A percentile compares a stretch with the other conserved stretches of the same genome.
Evolutionary conservation across 371 early-diverging fungal species (phyloP).

Genomic region (Dipsacomyces acuminosporus): DNA sequence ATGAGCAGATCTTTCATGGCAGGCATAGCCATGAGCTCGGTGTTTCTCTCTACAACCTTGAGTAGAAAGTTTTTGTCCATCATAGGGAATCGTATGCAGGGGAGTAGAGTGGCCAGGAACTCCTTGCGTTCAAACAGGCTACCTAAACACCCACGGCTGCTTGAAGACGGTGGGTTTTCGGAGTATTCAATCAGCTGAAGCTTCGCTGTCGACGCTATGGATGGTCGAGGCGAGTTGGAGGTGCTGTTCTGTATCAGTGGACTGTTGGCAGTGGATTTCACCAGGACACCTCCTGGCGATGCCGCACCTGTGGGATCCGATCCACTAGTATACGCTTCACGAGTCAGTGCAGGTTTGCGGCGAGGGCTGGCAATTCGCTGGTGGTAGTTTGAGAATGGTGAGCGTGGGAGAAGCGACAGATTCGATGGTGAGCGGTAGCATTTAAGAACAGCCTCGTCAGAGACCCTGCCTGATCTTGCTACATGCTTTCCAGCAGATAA

Average conservation of each 20-base stretch:
- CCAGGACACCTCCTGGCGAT: too few relatives aligned
- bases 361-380: slow-evolving; percentile 6
- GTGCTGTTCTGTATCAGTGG: too few relatives aligned
- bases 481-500: slow-evolving; percentile 16
- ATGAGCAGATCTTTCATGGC: slow-evolving; percentile 56
- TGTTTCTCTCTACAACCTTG: slow-evolving; percentile 51
- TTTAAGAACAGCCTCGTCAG: slow-evolving; percentile 29
- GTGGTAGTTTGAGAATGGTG: slow-evolving; percentile 16
- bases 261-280: too few relatives aligned
- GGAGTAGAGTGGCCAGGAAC: slow-evolving; percentile 46
- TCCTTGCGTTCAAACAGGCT: slow-evolving; percentile 32
- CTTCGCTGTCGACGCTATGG: slow-evolving; percentile 1
- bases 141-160: slow-evolving; percentile 2
- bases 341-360: slow-evolving; percentile 35
- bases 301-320: not conserved
- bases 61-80: slow-evolving; percentile 52
- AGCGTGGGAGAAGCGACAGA: slow-evolving; percentile 29
- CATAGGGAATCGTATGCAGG: slow-evolving; percentile 54
- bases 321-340: slow-evolving; percentile 30
- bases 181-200: slow-evolving; percentile 5
- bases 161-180: not conserved
- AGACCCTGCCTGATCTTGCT: slow-evolving; percentile 8
- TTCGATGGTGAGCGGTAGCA: slow-evolving; percentile 31
- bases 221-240: slow-evolving; percentile 20
- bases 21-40: slow-evolving; percentile 51